phyloP scores from a whole-genome alignment of 176 grass and related monocot species.

The Paspalum vaginatum region DNA sequence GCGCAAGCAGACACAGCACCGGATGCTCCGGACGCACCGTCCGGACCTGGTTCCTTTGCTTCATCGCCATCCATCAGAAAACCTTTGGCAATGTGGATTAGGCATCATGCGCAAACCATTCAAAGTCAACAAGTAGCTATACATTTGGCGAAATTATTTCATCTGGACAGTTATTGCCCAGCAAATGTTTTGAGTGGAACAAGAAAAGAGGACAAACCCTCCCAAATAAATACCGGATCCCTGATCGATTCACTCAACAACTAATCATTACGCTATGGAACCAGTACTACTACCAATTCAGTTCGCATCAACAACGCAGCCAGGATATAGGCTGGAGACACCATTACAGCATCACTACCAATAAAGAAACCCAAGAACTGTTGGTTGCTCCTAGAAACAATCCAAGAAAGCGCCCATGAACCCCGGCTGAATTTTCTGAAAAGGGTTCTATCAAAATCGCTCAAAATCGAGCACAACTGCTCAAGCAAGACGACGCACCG shows the following conservation, averaged over 20 bases:
- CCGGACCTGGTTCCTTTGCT: neutral
- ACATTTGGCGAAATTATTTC: neutral
- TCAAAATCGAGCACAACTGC: neutral
- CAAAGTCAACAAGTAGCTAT: neutral
- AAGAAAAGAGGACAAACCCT: neutral
- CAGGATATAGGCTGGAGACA: neutral
- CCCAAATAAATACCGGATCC: neutral
- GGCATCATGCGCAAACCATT: neutral
- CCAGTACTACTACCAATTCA: neutral
- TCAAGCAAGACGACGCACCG: neutral
- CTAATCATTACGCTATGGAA: neutral
- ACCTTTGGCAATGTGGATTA: conserved; percentile 13
- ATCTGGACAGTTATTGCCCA: neutral
- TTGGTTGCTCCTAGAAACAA: neutral
- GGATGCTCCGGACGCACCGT: neutral
- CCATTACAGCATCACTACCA: neutral
- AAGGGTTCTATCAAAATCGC: neutral
- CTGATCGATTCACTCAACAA: neutral
- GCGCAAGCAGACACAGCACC: neutral
- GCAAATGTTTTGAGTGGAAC: neutral
- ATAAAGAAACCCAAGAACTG: neutral
- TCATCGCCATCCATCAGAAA: conserved; percentile 28
- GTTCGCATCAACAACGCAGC: neutral
- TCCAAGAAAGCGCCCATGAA: neutral
- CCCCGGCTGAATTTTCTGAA: neutral